Evolutionary conservation across 495 filamentous ascomycete species (phyloP), one percentile per base, ranked within the genome.

Genomic region (Glarea lozoyensis): DNA sequence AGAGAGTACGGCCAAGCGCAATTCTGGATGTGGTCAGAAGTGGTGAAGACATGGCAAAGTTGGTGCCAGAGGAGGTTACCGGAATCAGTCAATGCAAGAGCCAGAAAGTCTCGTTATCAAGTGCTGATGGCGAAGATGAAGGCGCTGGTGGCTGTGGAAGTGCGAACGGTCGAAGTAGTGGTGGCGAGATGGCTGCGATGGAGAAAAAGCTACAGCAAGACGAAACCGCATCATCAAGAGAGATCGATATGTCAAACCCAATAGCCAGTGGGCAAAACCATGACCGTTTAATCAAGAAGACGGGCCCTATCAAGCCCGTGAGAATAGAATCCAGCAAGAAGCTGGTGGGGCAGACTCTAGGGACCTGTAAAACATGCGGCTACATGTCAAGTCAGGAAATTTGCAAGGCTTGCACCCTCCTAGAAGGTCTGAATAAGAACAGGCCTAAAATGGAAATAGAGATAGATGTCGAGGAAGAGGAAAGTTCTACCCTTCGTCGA

Each of bases 351-450:
- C 92, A 97, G 60, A 78, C 75, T n/a, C 70, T 95, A 44, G 83
- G 88, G 4, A 83, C 78, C 50, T 98, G 92, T 56, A 78, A 75
- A 54, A 79, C 76, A 20, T 98, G 92, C 52, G 92, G 92, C 10
- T 98, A 98, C 56, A 82, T 98, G 58, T 95, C 90, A 0, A 94
- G 88, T 56, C 92, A 97, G 60, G 71, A 73, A n/a, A 75, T 95
- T 31, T 98, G 92, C 64, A 93, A 98, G 62, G 92, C 92, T 1
- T 98, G 92, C 63, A 79, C 75, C 43, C 68, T 98, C 13, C 74
- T 98, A 10, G 89, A 97, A 49, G 86, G 85, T 0, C 61, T 98
- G 46, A 97, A 96, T 56, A 93, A 89, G 67, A 94, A 85, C 54
- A 65, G 88, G 24, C 82, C 92, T 16, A 83, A 82, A 66, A 86